phyloP scores from a whole-genome alignment of 2,329 filamentous ascomycete genomes.

The Pyrenochaeta sp. region DNA sequence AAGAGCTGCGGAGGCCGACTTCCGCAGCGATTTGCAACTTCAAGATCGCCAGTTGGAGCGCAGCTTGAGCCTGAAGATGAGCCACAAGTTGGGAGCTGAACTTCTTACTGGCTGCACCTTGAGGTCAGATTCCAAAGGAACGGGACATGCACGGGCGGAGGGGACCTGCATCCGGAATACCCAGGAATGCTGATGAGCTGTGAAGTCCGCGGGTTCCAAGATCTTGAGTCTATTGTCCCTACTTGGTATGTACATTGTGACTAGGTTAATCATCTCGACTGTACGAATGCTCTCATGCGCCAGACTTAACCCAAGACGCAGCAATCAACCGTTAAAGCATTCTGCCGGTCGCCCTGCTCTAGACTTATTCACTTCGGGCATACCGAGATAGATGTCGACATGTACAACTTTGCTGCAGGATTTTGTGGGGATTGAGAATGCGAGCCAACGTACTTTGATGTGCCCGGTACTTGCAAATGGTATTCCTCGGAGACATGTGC shows the following conservation, averaged over 20 bases:
- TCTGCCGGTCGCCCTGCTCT: conserved; percentile 14
- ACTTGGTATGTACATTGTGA: neutral
- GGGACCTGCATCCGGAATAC: conserved; percentile 29
- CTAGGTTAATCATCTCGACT: neutral
- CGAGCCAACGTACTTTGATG: neutral
- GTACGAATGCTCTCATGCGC: neutral
- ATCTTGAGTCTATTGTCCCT: neutral
- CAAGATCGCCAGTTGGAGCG: conserved; percentile 17
- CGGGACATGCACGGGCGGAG: conserved; percentile 20
- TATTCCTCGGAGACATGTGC: conserved; percentile 1
- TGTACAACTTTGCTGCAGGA: neutral
- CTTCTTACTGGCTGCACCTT: conserved; percentile 21
- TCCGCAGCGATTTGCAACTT: conserved; percentile 28
- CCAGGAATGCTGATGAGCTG: conserved; percentile 2
- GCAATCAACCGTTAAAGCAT: conserved; percentile 1
- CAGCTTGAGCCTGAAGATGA: conserved; percentile 25
- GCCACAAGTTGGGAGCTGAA: conserved; percentile 18
- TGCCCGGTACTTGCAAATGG: neutral
- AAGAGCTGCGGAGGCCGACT: conserved; percentile 31
- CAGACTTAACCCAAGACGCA: conserved; percentile 6
- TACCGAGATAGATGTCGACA: conserved; percentile 13
- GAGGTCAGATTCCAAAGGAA: conserved; percentile 8
- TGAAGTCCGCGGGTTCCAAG: neutral
- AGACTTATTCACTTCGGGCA: conserved; percentile 17
- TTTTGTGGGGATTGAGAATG: neutral